phyloP scores from a whole-genome alignment of 148 eudicot genomes.

The Salicornia ramosissima region DNA sequence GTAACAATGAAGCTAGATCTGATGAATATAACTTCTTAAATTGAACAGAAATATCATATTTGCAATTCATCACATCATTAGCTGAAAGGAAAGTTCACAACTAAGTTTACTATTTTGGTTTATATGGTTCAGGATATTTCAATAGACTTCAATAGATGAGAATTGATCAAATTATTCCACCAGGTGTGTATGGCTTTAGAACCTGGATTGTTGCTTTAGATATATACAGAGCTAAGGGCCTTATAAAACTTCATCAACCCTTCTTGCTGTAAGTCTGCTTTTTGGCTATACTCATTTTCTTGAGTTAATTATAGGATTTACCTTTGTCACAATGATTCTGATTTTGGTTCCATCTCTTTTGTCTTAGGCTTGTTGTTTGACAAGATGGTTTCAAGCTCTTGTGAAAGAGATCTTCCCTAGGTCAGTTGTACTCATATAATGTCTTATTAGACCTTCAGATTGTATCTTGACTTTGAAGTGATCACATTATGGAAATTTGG shows the following conservation, averaged over 20 bases:
- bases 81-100: conserved; percentile 5
- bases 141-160: conserved; percentile 25
- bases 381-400: conserved; percentile 32
- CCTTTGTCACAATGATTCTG: conserved; percentile 34
- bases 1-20: too few relatives aligned
- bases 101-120: conserved; percentile 27
- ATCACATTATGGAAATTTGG: background rate
- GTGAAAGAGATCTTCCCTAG: conserved; percentile 31
- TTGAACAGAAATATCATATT: background rate
- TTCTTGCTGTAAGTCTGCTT: conserved; percentile 50
- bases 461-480: background rate
- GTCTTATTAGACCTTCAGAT: background rate
- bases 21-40: too few relatives aligned
- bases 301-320: conserved; percentile 35
- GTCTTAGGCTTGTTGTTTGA: conserved; percentile 37
- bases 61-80: background rate
- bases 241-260: conserved; percentile 26
- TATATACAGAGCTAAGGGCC: conserved; percentile 32
- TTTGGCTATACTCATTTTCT: conserved; percentile 30
- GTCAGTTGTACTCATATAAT: conserved; percentile 22
- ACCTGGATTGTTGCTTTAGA: conserved; percentile 32
- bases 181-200: conserved; percentile 48
- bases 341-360: conserved; percentile 37
- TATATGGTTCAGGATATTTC: conserved; percentile 19
- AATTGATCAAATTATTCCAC: conserved; percentile 33